Percentiles rank a stretch among this genome's conserved stretches.
These are phyloP conservation scores for Rubroboletus satanas DNA, from an alignment of 768 basidiomycete species.

Conservation along the genomic window DNA sequence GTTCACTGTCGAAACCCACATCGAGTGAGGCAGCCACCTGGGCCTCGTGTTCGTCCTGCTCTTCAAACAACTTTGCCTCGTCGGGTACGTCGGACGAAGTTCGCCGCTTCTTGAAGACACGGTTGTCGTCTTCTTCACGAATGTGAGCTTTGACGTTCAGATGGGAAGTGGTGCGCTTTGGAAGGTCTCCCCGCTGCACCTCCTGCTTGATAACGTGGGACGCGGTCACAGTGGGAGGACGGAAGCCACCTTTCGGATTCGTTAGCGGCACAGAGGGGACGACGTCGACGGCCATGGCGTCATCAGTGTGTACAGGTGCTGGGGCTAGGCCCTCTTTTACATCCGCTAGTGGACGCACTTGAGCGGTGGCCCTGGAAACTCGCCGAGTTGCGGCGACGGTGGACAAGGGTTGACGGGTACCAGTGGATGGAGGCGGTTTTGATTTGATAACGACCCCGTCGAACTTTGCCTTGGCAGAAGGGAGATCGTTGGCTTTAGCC, in stretches of 20 bases:
- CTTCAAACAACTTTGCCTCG: conserved; percentile 41
- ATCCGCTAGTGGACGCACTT: conserved; percentile 24
- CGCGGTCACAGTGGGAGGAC: conserved; percentile 28
- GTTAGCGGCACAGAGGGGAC: conserved; percentile 25
- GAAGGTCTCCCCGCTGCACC: conserved; percentile 24
- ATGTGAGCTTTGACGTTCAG: conserved; percentile 31
- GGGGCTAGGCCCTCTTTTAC: conserved; percentile 27
- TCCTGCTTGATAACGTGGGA: conserved; percentile 28
- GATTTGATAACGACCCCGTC: conserved; percentile 64
- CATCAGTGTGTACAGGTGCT: conserved; percentile 36
- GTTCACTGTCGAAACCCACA: conserved; percentile 41
- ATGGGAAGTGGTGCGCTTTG: conserved; percentile 34
- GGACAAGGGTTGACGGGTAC: conserved; percentile 52
- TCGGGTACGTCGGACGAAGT: conserved; percentile 64
- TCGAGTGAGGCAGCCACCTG: conserved; percentile 42
- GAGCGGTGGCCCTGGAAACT: conserved; percentile 28
- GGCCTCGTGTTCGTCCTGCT: conserved; percentile 32
- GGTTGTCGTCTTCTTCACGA: conserved; percentile 54
- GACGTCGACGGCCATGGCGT: conserved; percentile 52
- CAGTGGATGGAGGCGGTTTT: conserved; percentile 29
- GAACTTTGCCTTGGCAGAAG: conserved; percentile 45
- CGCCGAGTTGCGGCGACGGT: conserved; percentile 47
- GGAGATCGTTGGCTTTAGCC: conserved; percentile 49
- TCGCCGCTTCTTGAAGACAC: conserved; percentile 69
- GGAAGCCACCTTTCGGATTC: conserved; percentile 9